These are phyloP conservation scores for Colletotrichum spinosum DNA, from an alignment of 2,329 filamentous ascomycete genomes.

Conservation along the genomic window DNA sequence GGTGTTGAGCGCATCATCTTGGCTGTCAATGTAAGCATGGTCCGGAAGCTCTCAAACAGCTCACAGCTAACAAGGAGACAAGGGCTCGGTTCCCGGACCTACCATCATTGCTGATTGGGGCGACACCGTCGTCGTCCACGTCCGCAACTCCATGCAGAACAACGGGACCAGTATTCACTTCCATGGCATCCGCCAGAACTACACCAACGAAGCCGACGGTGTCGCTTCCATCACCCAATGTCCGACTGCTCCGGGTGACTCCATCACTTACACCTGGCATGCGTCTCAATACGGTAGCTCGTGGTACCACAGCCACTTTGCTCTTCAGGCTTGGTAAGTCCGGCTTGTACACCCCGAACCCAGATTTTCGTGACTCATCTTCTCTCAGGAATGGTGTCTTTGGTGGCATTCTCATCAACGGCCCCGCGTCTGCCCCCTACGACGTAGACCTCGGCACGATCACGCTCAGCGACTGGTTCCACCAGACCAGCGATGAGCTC, in stretches of 20 bases:
- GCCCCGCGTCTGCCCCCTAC: constrained; percentile 68
- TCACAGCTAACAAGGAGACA: too few relatives aligned
- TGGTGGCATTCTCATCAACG: constrained; percentile 71
- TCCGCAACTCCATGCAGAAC: constrained; percentile 63
- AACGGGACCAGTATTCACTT: constrained; percentile 65
- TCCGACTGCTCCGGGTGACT: constrained; percentile 62
- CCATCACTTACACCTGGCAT: constrained; percentile 67
- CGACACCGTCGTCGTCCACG: constrained; percentile 53
- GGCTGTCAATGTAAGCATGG: constrained; percentile 57
- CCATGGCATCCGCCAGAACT: constrained; percentile 68
- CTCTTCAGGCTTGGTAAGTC: constrained; percentile 56
- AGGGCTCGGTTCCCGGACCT: constrained; percentile 68
- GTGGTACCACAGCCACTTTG: constrained; percentile 73
- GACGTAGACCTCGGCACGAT: constrained; percentile 72
- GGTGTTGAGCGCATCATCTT: constrained; percentile 54
- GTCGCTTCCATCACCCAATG: constrained; percentile 63
- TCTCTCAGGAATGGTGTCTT: constrained; percentile 57
- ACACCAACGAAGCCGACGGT: constrained; percentile 67
- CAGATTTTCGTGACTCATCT: constrained; percentile 39
- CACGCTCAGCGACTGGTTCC: constrained; percentile 70
- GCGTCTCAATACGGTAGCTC: constrained; percentile 66
- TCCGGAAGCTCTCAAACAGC: too few relatives aligned
- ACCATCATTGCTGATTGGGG: constrained; percentile 66
- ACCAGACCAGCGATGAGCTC: constrained; percentile 54
- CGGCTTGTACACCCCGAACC: background rate